A percentile compares a stretch with the other conserved stretches of the same genome.
Evolutionary conservation across 1,139 yeast genomes (phyloP).

Genomic region (Yamadazyma kanchanaburiensis): DNA sequence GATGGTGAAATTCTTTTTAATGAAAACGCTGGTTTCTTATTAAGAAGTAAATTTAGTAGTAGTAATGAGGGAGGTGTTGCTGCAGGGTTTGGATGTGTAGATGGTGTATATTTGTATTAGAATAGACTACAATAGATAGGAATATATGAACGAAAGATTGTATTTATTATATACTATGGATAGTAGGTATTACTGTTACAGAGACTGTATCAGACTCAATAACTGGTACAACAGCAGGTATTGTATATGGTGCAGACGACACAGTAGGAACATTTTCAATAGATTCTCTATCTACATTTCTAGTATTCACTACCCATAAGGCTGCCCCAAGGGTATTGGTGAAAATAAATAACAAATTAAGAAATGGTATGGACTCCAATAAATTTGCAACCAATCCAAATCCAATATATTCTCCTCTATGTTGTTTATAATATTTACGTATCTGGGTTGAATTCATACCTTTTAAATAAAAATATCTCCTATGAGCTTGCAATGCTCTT

Average conservation of each 20-base stretch:
- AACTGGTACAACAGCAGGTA: too few relatives aligned
- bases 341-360: slow-evolving; percentile 59
- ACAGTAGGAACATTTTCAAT: slow-evolving; percentile 3
- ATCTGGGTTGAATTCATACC: slow-evolving; percentile 46
- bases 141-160: too few relatives aligned
- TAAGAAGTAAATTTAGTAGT: slow-evolving; percentile 82
- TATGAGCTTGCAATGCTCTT: slow-evolving; percentile 54
- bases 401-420: slow-evolving; percentile 34
- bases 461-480: slow-evolving; percentile 59
- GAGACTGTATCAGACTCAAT: too few relatives aligned
- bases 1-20: slow-evolving; percentile 57
- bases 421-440: slow-evolving; percentile 21
- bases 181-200: too few relatives aligned
- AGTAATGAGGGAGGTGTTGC: slow-evolving; percentile 98
- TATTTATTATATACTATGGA: too few relatives aligned
- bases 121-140: background rate
- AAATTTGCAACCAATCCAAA: slow-evolving; percentile 61
- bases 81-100: slow-evolving; percentile 97
- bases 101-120: slow-evolving; percentile 51
- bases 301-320: slow-evolving; percentile 57
- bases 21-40: slow-evolving; percentile 74
- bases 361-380: slow-evolving; percentile 58
- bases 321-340: slow-evolving; percentile 74
- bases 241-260: slow-evolving; percentile 9
- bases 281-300: slow-evolving; percentile 24